Percentiles rank a stretch among this genome's conserved stretches.
Evolutionary conservation across 176 grass and related monocot genomes (phyloP).

Genomic region (Oryza longistaminata): DNA sequence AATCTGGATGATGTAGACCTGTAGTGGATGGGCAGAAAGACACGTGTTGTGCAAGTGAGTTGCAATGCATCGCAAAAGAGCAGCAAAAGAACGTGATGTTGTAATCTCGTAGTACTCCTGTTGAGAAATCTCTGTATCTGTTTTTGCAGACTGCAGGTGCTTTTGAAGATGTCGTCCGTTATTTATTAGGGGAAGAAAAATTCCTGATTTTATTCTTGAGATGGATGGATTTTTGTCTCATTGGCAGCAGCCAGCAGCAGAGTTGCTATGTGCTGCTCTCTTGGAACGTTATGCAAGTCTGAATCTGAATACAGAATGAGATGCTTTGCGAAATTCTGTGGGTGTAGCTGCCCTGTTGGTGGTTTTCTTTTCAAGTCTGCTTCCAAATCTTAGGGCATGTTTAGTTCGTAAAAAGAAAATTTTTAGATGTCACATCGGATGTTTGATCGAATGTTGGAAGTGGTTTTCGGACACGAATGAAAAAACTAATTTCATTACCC

Average conservation of each 20-base stretch:
- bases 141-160: not conserved
- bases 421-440: too few species aligned
- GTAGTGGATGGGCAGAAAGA: not conserved
- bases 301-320: not conserved
- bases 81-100: not conserved
- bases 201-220: not conserved
- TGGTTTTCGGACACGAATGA: too few species aligned
- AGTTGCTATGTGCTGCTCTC: not conserved
- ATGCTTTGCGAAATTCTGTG: not conserved
- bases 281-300: not conserved
- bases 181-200: not conserved
- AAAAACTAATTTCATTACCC: too few species aligned
- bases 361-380: not conserved
- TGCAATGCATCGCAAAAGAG: not conserved
- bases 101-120: not conserved
- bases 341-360: not conserved
- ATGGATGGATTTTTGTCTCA: not conserved
- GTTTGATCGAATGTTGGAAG: too few species aligned
- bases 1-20: not conserved
- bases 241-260: not conserved
- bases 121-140: not conserved
- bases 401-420: too few species aligned
- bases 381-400: too few species aligned
- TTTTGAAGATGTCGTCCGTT: not conserved
- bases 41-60: not conserved